phyloP scores from a whole-genome alignment of 225 moss, liverwort and hornwort genomes.

The Marchantia paleacea region DNA sequence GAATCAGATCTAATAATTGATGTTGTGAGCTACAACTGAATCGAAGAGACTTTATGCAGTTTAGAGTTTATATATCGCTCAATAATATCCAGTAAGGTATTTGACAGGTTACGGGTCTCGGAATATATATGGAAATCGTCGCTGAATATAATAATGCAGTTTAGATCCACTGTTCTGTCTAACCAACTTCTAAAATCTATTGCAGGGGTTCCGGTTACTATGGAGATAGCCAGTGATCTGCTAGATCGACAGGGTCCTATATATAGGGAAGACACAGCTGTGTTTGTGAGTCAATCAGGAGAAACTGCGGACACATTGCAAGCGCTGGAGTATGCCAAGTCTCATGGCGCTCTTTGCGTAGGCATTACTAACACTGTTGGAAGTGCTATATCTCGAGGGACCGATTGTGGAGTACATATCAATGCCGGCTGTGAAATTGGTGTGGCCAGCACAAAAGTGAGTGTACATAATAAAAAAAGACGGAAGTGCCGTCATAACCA shows the following conservation, averaged over 20 bases:
- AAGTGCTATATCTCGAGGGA: constrained; percentile 98
- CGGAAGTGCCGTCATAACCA: neutral
- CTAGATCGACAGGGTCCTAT: constrained; percentile 92
- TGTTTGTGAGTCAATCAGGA: constrained; percentile 98
- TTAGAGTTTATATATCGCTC: too few species aligned
- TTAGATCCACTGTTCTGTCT: too few species aligned
- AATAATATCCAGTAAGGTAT: too few species aligned
- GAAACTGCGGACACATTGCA: constrained; percentile 98
- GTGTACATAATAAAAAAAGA: neutral
- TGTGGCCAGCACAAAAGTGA: constrained; percentile 98
- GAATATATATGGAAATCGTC: too few species aligned
- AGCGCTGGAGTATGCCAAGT: constrained; percentile 86
- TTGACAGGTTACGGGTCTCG: too few species aligned
- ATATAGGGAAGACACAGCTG: constrained; percentile 92
- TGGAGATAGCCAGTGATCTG: constrained; percentile 98
- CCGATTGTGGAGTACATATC: constrained; percentile 94
- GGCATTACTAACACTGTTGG: constrained; percentile 97
- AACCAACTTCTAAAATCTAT: neutral
- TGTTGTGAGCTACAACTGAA: too few species aligned
- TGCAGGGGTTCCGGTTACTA: constrained; percentile 95
- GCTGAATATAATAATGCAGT: too few species aligned
- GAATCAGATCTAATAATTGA: too few species aligned
- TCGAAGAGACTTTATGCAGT: too few species aligned
- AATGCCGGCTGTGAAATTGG: constrained; percentile 99
- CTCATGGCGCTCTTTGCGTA: constrained; percentile 92